phyloP scores from a whole-genome alignment of 306 rosid genomes.

The Cucurbita ficifolia region DNA sequence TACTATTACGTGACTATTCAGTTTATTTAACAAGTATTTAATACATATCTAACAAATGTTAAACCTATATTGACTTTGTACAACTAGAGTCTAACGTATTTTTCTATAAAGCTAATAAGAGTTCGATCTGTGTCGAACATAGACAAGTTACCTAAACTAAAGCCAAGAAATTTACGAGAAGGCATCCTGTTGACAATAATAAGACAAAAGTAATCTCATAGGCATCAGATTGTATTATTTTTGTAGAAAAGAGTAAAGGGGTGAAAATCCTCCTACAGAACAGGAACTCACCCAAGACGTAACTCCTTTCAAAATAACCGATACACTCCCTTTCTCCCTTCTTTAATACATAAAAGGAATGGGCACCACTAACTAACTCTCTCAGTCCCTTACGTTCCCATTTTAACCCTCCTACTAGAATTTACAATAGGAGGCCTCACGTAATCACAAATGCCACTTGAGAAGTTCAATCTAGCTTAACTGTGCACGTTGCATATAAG shows the following conservation, averaged over 20 bases:
- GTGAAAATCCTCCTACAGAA: background rate
- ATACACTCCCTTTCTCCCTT: background rate
- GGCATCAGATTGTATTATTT: background rate
- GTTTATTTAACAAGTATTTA: background rate
- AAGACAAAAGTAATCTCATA: background rate
- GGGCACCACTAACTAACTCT: background rate
- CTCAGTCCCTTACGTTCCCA: background rate
- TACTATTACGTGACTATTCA: background rate
- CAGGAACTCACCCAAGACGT: background rate
- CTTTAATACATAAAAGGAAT: background rate
- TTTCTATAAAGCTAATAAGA: too few relatives aligned
- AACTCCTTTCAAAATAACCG: background rate
- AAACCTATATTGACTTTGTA: too few relatives aligned
- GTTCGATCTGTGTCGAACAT: background rate
- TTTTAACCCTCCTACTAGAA: background rate
- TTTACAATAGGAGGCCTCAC: background rate
- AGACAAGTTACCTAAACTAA: background rate
- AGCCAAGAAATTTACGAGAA: background rate
- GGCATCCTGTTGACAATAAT: background rate
- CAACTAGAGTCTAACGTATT: too few relatives aligned
- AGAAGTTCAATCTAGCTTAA: background rate
- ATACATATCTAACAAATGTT: background rate
- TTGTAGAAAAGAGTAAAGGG: background rate
- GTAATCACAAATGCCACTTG: background rate
- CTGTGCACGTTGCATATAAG: background rate